A percentile compares a stretch with the other conserved stretches of the same genome.
phyloP scores from a whole-genome alignment of 2,329 filamentous ascomycete genomes.

The Thelonectria rubi region DNA sequence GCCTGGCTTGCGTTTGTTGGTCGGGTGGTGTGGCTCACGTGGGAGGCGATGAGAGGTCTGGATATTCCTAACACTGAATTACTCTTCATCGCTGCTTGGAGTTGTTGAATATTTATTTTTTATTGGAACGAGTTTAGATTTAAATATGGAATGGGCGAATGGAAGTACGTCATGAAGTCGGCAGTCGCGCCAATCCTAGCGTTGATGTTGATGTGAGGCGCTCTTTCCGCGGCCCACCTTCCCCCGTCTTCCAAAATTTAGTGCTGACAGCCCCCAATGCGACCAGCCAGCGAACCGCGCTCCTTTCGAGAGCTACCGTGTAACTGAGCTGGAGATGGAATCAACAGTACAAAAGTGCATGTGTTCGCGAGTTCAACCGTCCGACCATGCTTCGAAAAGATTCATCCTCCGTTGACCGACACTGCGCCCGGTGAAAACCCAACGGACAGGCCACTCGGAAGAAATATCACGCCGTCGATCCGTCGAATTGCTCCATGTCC shows the following conservation, averaged over 20 bases:
- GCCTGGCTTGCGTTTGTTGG: neutral
- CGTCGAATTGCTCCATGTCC: neutral
- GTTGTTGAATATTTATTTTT: too few relatives aligned
- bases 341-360: neutral
- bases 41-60: neutral
- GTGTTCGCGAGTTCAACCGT: neutral
- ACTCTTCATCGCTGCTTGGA: too few relatives aligned
- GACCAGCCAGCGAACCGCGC: neutral
- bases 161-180: neutral
- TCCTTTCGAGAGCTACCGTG: neutral
- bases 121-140: too few relatives aligned
- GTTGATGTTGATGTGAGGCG: too few relatives aligned
- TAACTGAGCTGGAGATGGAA: neutral
- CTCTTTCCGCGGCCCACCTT: neutral
- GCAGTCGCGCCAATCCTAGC: neutral
- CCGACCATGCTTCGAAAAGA: neutral
- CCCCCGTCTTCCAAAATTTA: neutral
- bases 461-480: neutral
- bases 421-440: neutral
- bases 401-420: neutral
- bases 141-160: too few relatives aligned
- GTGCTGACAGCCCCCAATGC: neutral
- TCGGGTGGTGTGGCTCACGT: neutral
- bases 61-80: too few relatives aligned
- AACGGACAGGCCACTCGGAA: neutral